Percentiles rank a stretch among this genome's conserved stretches.
These are phyloP conservation scores for Ilex aquifolium DNA, from an alignment of 257 asterid species.

Conservation along the genomic window DNA sequence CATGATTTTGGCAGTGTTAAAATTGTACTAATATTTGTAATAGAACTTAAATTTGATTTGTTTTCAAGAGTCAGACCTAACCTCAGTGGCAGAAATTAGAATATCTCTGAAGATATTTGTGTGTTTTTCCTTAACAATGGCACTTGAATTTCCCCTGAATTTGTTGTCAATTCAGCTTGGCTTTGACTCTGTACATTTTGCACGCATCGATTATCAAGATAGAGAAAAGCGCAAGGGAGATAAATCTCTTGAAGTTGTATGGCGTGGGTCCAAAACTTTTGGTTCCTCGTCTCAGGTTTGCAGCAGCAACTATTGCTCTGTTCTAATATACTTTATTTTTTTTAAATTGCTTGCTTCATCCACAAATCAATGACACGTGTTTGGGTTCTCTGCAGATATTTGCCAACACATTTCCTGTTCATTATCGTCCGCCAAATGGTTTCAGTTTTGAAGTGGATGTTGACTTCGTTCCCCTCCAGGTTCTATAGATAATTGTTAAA, in stretches of 20 bases:
- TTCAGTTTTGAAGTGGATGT: slow-evolving; percentile 59
- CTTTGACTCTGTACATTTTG: slow-evolving; percentile 82
- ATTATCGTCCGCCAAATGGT: slow-evolving; percentile 80
- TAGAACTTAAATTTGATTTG: too few species aligned
- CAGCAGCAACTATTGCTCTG: slow-evolving; percentile 6
- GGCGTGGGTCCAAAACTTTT: slow-evolving; percentile 84
- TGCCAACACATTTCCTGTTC: slow-evolving; percentile 73
- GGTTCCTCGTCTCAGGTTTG: slow-evolving; percentile 70
- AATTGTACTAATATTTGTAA: too few species aligned
- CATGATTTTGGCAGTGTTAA: neutral
- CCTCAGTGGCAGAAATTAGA: too few species aligned
- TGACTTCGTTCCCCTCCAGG: slow-evolving; percentile 66
- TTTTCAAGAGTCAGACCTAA: too few species aligned
- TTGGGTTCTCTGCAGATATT: slow-evolving; percentile 50
- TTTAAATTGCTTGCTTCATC: slow-evolving; percentile 11
- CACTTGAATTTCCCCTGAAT: neutral
- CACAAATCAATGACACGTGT: slow-evolving; percentile 1
- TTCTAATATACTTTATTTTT: neutral
- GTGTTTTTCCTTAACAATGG: neutral
- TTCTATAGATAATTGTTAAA: slow-evolving; percentile 7
- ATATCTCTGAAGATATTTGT: neutral
- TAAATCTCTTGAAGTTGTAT: slow-evolving; percentile 78
- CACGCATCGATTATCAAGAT: slow-evolving; percentile 88
- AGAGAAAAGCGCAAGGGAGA: slow-evolving; percentile 64
- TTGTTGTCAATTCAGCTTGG: slow-evolving; percentile 44